Evolutionary conservation across 345 rosid genomes (phyloP), one percentile per base, ranked within the genome.

Genomic region (Microthlaspi erraticum): DNA sequence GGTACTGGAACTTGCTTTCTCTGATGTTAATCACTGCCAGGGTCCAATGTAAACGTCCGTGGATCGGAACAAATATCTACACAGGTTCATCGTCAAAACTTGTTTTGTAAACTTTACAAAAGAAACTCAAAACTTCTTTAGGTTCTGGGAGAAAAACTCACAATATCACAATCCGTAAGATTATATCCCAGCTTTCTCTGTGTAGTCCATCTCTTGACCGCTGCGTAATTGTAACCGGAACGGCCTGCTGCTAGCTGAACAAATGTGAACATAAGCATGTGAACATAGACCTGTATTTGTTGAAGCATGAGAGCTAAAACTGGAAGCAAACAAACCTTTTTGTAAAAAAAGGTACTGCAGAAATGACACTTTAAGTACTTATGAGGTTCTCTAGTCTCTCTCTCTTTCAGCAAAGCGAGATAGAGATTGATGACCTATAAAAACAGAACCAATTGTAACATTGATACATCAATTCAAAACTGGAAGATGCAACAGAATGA

Each of bases 21-120:
- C 71, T 88, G 56, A 20, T 92, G 70, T 92, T 87, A 55, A 94
- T 92, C 52, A 94, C 75, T 34, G 96, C 99, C 83, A 94, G 79
- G 72, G 93, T 84, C 99, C 99, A 94, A 58, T 91, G 99, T 60
- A 77, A 38, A 63, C 73, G 80, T 61, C 63, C 52, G 78, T 95
- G 94, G 81, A 95, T 84, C n/a, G 99, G 99, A 75, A 90, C 87
- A 85, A 95, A 95, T 79, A 95, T 88, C 98, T 92, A 84, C 70
- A 70, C 61, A 77, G 29, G 8, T 49, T 50, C 19, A 68, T 6
- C 5, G 61, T 19, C 50, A 61, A 54, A 13, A 32, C 56, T 49
- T 37, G 12, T 19, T 34, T 8, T 43, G 34, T 55, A 12, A 52
- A 50, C n/a, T 1, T 55, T 37, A 53, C 13, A 32, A 38, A 54